Base-by-base conservation (phyloP, 805 yeast genomes). In the Wickerhamomyces pijperi region DNA sequence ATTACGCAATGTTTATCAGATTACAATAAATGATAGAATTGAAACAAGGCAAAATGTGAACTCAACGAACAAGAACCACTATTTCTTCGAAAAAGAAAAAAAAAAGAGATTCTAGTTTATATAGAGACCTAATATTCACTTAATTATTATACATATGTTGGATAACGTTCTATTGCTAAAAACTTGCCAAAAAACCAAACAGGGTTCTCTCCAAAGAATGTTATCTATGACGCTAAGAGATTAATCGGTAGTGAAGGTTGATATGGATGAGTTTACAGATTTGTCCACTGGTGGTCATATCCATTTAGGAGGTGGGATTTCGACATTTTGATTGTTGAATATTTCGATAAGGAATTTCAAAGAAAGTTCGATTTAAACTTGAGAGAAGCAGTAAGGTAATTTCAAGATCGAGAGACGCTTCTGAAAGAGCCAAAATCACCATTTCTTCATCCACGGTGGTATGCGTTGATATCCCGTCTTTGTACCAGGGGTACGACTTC, bases 371-470 rank as follows among this genome's bases (percentile, higher is more conserved):
- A 85, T 82, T 85, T 85, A 76, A 97, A 90, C 65, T 69, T 90
- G 51, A 76, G 95, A 39, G 52, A n/a, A n/a, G n/a, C n/a, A n/a
- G n/a, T n/a, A n/a, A n/a, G 23, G 76, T 56, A 87, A 88, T 80
- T 95, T 87, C 97, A 76, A 86, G 97, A 80, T 77, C 90, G 67
- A 83, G 97, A 78, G 90, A 97, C 53, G 96, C 97, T 56, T 86
- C 95, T 73, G 97, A 88, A 76, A 82, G 97, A 70, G 97, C 97
- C 50, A 88, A 88, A 94, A 86, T 97, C 78, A 86, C 97, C 47
- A 76, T 88, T 59, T 90, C 97, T 43, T 88, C 97, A 46, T 83
- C 95, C 46, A 92, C 97, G 53, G 96, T 88, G 72, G 87, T 97
- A 53, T 81, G 95, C 38, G 80, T 90, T 56, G 97, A 88, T 74